Percentiles rank a stretch among this genome's conserved stretches.
These are phyloP conservation scores for Picochlorum sp. DNA, from an alignment of 139 green algal species.

Conservation along the genomic window DNA sequence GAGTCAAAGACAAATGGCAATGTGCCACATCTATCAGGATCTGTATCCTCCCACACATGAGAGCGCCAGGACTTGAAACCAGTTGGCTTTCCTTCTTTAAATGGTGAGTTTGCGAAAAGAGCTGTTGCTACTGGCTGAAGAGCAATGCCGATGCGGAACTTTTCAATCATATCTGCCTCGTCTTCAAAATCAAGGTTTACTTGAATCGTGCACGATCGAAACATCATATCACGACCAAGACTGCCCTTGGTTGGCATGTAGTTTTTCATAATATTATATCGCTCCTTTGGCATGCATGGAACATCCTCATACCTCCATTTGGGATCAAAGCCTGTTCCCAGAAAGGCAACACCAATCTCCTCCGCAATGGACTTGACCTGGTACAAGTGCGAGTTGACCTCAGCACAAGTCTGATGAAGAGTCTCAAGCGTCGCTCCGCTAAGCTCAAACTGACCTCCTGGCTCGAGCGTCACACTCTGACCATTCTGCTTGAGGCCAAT, in stretches of 20 bases:
- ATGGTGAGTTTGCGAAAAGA: constrained; percentile 96
- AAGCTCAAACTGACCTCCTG: constrained; percentile 97
- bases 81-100: constrained; percentile 84
- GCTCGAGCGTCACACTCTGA: constrained; percentile 93
- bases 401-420: constrained; percentile 89
- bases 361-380: constrained; percentile 48
- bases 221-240: constrained; percentile 98
- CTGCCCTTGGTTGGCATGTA: constrained; percentile 91
- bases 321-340: constrained; percentile 85
- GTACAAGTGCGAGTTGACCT: constrained; percentile 93
- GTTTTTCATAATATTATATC: constrained; percentile 61
- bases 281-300: constrained; percentile 91
- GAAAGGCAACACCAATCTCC: constrained; percentile 52
- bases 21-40: constrained; percentile 72
- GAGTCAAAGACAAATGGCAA: constrained; percentile 95
- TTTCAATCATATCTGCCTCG: constrained; percentile 95
- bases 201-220: constrained; percentile 95
- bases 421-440: constrained; percentile 80
- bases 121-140: constrained; percentile 95
- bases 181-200: constrained; percentile 97
- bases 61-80: constrained; percentile 58
- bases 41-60: constrained; percentile 89
- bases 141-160: constrained; percentile 90
- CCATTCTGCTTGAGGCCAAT: constrained; percentile 71
- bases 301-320: constrained; percentile 77